Evolutionary conservation across 1,284 basidiomycete genomes (phyloP), one percentile per base, ranked within the genome.

Genomic region (Macrocystidia cucumis): DNA sequence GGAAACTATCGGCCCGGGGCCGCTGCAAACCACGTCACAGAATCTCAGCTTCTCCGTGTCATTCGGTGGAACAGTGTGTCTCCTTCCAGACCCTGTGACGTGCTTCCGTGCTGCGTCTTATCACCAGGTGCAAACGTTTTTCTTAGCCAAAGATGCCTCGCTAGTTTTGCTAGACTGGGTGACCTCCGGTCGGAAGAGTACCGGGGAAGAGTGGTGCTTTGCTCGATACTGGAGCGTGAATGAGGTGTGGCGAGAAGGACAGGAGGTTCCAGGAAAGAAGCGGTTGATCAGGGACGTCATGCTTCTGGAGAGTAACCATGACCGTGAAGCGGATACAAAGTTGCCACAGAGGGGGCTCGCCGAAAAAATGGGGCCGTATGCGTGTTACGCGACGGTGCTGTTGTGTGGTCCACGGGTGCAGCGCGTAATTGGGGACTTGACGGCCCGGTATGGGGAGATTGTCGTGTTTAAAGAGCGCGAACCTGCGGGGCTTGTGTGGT

Each of bases 11-110:
- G 5, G 29, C n/a, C 23, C 28, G 13, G 29, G 42, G 13, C 29
- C 31, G 27, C 45, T 32, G 17, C 33, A n/a, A 25, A 46, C 42
- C 42, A 57, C 57, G 21, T 50, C 51, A 38, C 80, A 86, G 49
- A 61, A 63, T 12, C 60, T 89, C 51, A 63, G 72, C 26, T 74
- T 80, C 37, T 55, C 48, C 5, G 59, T 93, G 27, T 55, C 64
- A 1, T 48, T 72, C 1, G 49, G 57, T 1, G 66, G 78, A 17
- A 61, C 74, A 2, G 65, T 95, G 27, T 73, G 90, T 46, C 70
- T 95, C 34, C 72, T 97, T n/a, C 91, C 91, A 1, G 86, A 91
- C 46, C 86, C 90, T 9, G 84, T 95, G 28, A 89, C 90, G n/a
- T 93, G 90, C 53, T 97, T 93, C 60, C 72, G 75, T 9, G 65